Base-by-base conservation (phyloP, 352 stramenopile species). In the Detonula confervacea region DNA sequence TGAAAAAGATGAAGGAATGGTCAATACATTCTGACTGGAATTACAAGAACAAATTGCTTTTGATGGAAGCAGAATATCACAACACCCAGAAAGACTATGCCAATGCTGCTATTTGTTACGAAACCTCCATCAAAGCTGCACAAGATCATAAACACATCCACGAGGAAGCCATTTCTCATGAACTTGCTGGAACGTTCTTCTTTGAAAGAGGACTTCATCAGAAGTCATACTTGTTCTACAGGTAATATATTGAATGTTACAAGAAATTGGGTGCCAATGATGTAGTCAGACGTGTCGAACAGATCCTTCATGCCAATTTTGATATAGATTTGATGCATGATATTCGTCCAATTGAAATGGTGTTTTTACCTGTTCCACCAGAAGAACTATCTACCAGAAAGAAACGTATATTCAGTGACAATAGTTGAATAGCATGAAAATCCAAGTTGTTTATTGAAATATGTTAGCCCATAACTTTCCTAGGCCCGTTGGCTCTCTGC, bases 11-110 rank as follows among this genome's bases (percentile, higher is more conserved):
- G 7, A 54, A 76, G 30, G 47, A n/a, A 16, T 77, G 46, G 52
- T 44, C 35, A 57, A 46, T 18, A 24, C 63, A 77, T 77, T 81
- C 64, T 14, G 42, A 74, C 1, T 85, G 77, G 77, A 85, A 81
- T 60, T 77, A 73, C 9, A 56, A 73, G 47, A 81, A 74, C 37
- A 85, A 81, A 30, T 24, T 68, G 9, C 44, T 71, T 14, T 60
- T 85, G 9, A 11, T 81, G 12, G 33, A 65, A 51, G 77, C 77
- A 33, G 77, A 85, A 64, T 69, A 57, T 24, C 27, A 70, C 22
- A 63, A 70, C 24, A 49, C 64, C 18, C 14, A 57, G 27, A 33
- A 61, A 62, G 66, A 77, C 37, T 39, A 73, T 52, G 55, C 70
- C 12, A 74, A 67, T 37, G 77, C 72, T 30, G 25, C 14, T 18